phyloP scores from a whole-genome alignment of 345 rosid genomes.

The Sapria himalayana region DNA sequence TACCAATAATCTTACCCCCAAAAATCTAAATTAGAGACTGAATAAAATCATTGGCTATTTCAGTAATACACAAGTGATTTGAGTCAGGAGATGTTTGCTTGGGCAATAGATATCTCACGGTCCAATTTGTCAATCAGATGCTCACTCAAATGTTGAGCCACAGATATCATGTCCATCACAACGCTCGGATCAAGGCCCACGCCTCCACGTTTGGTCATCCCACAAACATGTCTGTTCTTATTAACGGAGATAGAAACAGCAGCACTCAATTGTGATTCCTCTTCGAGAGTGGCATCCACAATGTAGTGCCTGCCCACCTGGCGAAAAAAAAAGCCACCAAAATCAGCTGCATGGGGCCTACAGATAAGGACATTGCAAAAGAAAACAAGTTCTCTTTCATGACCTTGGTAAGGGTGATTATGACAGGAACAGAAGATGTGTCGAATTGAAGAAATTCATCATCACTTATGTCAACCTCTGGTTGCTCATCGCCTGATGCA shows the following conservation, averaged over 20 bases:
- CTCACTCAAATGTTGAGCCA: slow-evolving; percentile 44
- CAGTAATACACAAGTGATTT: no score
- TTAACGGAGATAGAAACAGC: slow-evolving; percentile 63
- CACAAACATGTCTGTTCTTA: slow-evolving; percentile 54
- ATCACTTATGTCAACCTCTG: slow-evolving; percentile 78
- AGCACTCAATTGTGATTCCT: slow-evolving; percentile 90
- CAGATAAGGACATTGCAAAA: no score
- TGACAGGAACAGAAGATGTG: slow-evolving; percentile 49
- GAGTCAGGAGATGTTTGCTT: no score
- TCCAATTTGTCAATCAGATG: slow-evolving; percentile 46
- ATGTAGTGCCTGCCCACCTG: slow-evolving; percentile 63
- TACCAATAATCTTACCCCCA: no score
- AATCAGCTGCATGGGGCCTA: no score
- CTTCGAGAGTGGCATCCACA: slow-evolving; percentile 81
- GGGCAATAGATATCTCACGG: slow-evolving; percentile 59
- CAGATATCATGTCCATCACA: slow-evolving; percentile 74
- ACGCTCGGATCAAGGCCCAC: slow-evolving; percentile 63
- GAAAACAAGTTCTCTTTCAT: neutral
- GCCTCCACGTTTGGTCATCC: slow-evolving; percentile 66
- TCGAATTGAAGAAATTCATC: slow-evolving; percentile 81
- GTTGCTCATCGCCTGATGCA: slow-evolving; percentile 47
- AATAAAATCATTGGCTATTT: no score
- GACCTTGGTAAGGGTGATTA: slow-evolving; percentile 72
- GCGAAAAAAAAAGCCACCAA: neutral
- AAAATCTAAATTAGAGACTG: no score